Evolutionary conservation across 2,329 filamentous ascomycete species (phyloP).

Genomic region (Colletotrichum chrysophilum): DNA sequence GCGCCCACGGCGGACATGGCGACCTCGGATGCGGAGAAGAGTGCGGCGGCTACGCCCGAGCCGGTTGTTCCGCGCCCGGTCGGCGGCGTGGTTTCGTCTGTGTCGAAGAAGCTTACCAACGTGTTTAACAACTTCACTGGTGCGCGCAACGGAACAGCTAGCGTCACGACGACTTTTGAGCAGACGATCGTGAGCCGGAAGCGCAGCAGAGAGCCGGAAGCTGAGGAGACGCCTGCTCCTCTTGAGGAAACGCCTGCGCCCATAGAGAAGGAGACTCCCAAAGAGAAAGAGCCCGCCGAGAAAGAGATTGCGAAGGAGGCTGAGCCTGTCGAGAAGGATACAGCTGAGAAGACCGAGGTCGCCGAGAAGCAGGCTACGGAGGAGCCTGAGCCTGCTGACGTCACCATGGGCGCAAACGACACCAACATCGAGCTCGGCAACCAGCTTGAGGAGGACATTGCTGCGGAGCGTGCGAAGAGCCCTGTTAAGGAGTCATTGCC

Average conservation of each 20-base stretch:
- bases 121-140: not conserved
- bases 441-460: not conserved
- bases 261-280: not conserved
- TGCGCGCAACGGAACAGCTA: not conserved
- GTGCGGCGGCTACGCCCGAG: not conserved
- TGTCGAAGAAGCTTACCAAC: not conserved
- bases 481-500: not conserved
- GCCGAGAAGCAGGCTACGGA: not conserved
- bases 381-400: not conserved
- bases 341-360: fast-evolving
- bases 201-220: constrained; percentile 8
- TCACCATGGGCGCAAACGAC: not conserved
- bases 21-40: not conserved
- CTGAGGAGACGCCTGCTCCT: not conserved
- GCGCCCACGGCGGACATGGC: not conserved
- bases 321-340: not conserved
- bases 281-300: not conserved
- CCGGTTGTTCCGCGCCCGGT: not conserved
- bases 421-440: not conserved
- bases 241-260: not conserved
- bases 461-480: not conserved
- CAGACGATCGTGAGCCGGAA: constrained; percentile 13
- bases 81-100: not conserved
- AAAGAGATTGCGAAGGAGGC: not conserved
- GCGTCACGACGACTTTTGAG: not conserved